Conservation (phyloP, 371 early-diverging fungal genomes). For the Lichtheimia ramosa region DNA sequence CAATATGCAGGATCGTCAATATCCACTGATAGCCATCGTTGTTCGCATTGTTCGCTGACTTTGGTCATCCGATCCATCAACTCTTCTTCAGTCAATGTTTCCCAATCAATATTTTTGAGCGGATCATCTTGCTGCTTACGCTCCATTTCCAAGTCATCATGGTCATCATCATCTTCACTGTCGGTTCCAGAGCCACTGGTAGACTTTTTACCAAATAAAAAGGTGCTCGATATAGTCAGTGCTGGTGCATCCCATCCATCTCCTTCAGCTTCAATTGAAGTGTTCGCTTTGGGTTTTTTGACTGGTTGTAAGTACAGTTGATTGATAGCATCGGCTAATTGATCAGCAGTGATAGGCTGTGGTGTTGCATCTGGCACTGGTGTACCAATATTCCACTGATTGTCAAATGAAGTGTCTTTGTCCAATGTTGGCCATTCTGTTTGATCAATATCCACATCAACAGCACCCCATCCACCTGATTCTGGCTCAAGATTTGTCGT, state of each 20-base stretch:
- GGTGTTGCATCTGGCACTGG: neutral
- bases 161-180: constrained; percentile 23
- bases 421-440: no score
- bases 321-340: constrained; percentile 7
- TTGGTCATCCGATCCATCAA: constrained; percentile 26
- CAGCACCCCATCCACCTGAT: no score
- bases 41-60: constrained; percentile 36
- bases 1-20: constrained; percentile 36
- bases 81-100: constrained; percentile 35
- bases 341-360: neutral
- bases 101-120: constrained; percentile 39
- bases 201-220: no score
- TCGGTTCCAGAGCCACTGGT: neutral
- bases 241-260: constrained; percentile 38
- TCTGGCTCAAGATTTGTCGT: no score
- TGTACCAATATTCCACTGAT: neutral
- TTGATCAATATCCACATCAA: no score
- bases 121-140: constrained; percentile 20
- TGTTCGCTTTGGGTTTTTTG: neutral
- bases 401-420: neutral
- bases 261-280: neutral
- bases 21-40: constrained; percentile 36
- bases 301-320: constrained; percentile 4
- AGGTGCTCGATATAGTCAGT: no score
- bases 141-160: constrained; percentile 15